phyloP scores from a whole-genome alignment of 75 land plant genomes.

The Selaginella moellendorffii region DNA sequence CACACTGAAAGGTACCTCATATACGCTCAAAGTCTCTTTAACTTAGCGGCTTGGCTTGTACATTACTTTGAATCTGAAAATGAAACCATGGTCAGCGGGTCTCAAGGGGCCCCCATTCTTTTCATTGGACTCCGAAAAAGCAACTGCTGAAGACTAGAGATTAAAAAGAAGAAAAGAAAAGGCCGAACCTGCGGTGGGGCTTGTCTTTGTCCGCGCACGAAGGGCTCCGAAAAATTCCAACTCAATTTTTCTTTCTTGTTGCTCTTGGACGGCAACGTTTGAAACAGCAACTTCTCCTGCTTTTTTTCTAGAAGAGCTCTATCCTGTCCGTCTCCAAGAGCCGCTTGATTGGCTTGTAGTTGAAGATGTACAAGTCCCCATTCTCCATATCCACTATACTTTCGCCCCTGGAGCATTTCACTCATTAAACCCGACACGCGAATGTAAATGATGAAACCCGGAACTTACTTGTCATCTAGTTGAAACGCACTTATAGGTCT shows the following conservation, averaged over 20 bases:
- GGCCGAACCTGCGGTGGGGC: not conserved
- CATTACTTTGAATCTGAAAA: too few relatives aligned
- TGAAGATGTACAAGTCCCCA: constrained; percentile 57
- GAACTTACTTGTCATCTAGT: constrained; percentile 62
- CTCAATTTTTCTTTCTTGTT: not conserved
- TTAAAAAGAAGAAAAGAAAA: not conserved
- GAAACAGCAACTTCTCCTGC: too few relatives aligned
- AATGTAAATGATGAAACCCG: not conserved
- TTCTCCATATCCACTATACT: constrained; percentile 52
- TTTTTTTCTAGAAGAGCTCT: constrained; percentile 31
- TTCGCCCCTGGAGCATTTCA: constrained; percentile 34
- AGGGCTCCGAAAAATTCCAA: not conserved
- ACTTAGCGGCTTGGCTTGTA: too few relatives aligned
- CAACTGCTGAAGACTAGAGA: too few relatives aligned
- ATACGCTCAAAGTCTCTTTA: too few relatives aligned
- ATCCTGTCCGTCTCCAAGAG: constrained; percentile 61
- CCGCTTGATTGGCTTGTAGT: constrained; percentile 57
- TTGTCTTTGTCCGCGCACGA: not conserved
- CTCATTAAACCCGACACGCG: not conserved
- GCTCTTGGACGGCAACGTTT: not conserved
- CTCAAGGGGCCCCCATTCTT: too few relatives aligned
- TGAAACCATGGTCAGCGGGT: too few relatives aligned
- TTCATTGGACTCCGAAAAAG: too few relatives aligned
- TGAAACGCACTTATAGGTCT: constrained; percentile 46
- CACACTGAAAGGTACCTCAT: too few relatives aligned